Evolutionary conservation across 2,329 filamentous ascomycete genomes (phyloP).

Genomic region (Aspergillus hiratsukae): DNA sequence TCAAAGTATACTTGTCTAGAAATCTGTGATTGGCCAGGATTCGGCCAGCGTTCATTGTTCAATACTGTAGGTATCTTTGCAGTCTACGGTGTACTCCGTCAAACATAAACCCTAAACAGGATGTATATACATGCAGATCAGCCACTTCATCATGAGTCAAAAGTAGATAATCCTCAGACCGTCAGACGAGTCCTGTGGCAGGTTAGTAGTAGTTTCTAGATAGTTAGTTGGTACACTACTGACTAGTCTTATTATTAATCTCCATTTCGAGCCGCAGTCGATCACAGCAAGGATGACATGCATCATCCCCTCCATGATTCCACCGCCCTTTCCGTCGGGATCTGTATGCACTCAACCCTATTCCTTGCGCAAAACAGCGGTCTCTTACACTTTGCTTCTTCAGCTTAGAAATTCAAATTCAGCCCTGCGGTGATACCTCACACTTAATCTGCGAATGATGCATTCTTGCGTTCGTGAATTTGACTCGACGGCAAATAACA

Average conservation of each 20-base stretch:
- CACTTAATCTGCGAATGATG: not conserved
- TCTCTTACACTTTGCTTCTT: not conserved
- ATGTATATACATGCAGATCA: not conserved
- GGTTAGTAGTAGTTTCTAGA: not conserved
- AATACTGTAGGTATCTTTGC: too few relatives aligned
- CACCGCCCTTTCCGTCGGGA: slow-evolving; percentile 7
- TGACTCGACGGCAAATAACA: not conserved
- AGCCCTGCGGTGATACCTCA: not conserved
- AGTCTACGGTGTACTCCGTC: not conserved
- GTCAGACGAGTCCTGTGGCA: not conserved
- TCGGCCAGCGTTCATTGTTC: too few relatives aligned
- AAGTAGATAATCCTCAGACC: not conserved
- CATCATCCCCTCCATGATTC: not conserved
- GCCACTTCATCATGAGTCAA: not conserved
- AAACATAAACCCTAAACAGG: not conserved
- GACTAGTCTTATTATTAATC: not conserved
- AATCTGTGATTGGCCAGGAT: too few relatives aligned
- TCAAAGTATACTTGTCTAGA: not conserved
- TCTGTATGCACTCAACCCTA: slow-evolving; percentile 5
- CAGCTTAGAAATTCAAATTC: not conserved
- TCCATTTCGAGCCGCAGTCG: not conserved
- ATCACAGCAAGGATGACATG: not conserved
- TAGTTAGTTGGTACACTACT: too few relatives aligned
- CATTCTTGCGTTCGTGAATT: not conserved
- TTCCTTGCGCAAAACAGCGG: slow-evolving; percentile 2